phyloP scores from a whole-genome alignment of 225 moss, liverwort and hornwort species.

The Antitrichia curtipendula region DNA sequence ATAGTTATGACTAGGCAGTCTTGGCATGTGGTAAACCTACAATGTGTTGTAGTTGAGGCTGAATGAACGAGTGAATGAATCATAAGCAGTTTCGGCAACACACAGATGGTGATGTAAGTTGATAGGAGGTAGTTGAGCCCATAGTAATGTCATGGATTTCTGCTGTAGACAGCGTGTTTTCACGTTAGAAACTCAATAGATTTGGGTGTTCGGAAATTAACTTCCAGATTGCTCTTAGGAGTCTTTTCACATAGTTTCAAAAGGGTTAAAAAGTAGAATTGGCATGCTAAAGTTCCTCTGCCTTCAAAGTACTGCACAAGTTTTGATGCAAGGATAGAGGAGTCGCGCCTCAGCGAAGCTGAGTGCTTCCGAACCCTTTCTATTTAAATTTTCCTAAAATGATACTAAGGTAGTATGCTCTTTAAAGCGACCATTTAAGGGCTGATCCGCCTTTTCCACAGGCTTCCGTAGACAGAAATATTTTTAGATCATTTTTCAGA shows the following conservation, averaged over 20 bases:
- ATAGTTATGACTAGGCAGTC: background rate
- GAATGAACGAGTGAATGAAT: background rate
- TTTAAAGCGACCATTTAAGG: no score
- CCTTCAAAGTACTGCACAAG: background rate
- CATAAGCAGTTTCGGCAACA: background rate
- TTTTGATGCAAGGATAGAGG: background rate
- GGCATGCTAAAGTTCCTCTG: background rate
- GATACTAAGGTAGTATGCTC: no score
- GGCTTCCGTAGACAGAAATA: no score
- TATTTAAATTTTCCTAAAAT: background rate
- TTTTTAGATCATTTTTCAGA: no score
- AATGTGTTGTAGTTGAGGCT: background rate
- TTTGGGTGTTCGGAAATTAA: background rate
- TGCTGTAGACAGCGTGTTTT: background rate
- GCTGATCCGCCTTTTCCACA: no score
- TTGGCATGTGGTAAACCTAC: background rate
- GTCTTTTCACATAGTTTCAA: background rate
- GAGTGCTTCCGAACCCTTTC: background rate
- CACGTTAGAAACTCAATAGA: background rate
- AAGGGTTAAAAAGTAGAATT: background rate
- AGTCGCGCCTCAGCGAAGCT: background rate
- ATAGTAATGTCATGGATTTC: background rate
- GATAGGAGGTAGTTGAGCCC: conserved; percentile 12
- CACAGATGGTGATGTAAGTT: background rate
- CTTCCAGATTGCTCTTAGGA: background rate